Conservation (phyloP, 1,139 yeast species). For the Yamadazyma triangularis region DNA sequence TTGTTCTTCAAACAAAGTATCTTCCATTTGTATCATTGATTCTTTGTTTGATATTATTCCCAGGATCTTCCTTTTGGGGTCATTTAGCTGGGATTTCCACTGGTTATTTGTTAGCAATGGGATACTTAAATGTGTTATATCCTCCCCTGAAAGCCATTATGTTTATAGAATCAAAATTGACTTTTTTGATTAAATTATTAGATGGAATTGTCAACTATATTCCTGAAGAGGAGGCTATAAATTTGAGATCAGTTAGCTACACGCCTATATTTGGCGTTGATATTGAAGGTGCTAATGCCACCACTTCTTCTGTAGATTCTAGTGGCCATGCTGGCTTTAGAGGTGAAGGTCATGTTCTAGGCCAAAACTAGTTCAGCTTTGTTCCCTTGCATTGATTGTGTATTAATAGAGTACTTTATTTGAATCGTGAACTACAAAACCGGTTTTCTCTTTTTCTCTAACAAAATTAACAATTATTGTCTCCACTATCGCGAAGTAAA, state of each 20-base stretch:
- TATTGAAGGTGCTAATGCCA: conserved; percentile 14
- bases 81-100: conserved; percentile 48
- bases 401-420: too few species aligned
- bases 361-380: too few species aligned
- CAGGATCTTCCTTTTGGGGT: conserved; percentile 65
- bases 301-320: conserved; percentile 4
- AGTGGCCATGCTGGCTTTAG: conserved; percentile 15
- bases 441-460: too few species aligned
- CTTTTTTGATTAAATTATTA: conserved; percentile 45
- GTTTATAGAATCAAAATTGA: conserved; percentile 59
- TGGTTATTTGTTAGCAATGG: conserved; percentile 51
- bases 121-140: conserved; percentile 49
- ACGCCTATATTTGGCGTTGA: conserved; percentile 28
- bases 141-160: conserved; percentile 67
- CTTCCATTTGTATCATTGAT: conserved; percentile 56
- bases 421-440: too few species aligned
- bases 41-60: conserved; percentile 44
- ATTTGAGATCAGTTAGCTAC: conserved; percentile 36
- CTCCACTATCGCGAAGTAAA: not conserved
- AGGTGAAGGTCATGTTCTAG: conserved; percentile 34
- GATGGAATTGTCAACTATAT: conserved; percentile 52
- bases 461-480: too few species aligned
- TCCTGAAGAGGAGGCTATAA: conserved; percentile 52
- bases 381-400: too few species aligned
- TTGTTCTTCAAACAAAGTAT: conserved; percentile 55